Evolutionary conservation across 805 yeast species (phyloP).

Genomic region (Sungouiozyma intestinalis): DNA sequence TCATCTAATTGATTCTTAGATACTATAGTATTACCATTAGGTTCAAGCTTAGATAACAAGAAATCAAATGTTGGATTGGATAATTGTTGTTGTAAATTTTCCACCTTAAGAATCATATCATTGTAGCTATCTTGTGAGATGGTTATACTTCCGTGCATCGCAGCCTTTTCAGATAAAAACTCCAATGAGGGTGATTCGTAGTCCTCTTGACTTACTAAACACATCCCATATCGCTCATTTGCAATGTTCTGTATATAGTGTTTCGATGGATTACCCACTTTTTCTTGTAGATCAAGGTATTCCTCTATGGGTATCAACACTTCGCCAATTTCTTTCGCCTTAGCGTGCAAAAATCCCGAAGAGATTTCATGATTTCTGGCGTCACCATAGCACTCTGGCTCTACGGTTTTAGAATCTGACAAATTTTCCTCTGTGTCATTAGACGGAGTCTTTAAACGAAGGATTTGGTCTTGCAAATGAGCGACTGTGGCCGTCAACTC

Average conservation of each 20-base stretch:
- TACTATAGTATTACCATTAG: background rate
- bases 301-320: conserved; percentile 1
- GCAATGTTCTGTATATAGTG: conserved; percentile 2
- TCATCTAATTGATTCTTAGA: conserved; percentile 1
- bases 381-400: background rate
- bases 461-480: conserved; percentile 2
- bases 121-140: conserved; percentile 2
- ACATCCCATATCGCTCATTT: conserved; percentile 7
- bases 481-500: conserved; percentile 11
- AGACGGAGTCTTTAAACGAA: background rate
- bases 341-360: background rate
- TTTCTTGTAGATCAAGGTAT: conserved; percentile 6
- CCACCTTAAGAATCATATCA: background rate
- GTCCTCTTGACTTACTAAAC: too few species aligned
- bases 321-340: background rate
- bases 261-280: conserved; percentile 9
- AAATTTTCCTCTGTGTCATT: background rate
- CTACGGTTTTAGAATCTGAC: background rate
- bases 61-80: conserved; percentile 7
- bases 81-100: conserved; percentile 6
- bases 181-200: background rate
- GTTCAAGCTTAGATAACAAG: background rate
- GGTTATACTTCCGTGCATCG: background rate
- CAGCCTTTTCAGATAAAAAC: conserved; percentile 1
- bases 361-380: background rate